Evolutionary conservation across 2,329 filamentous ascomycete genomes (phyloP).

Genomic region (Fusarium stilboides): DNA sequence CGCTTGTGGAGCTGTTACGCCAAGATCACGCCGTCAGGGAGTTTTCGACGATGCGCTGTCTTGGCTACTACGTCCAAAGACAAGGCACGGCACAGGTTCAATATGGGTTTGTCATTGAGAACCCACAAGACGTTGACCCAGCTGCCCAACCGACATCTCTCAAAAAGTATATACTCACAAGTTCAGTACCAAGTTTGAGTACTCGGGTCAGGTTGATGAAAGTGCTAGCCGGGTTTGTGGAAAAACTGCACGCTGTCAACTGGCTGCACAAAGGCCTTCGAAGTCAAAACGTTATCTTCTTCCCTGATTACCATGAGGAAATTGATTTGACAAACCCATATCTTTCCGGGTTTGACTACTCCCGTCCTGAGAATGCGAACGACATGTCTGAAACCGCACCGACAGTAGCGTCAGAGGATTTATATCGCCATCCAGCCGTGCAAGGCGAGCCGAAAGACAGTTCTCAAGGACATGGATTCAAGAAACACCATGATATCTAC

Average conservation of each 20-base stretch:
- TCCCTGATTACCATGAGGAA: neutral
- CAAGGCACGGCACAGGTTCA: too few relatives aligned
- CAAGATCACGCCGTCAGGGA: too few relatives aligned
- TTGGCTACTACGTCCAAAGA: too few relatives aligned
- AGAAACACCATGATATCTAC: constrained; percentile 17
- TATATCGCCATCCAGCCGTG: constrained; percentile 12
- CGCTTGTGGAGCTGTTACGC: too few relatives aligned
- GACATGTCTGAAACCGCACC: neutral
- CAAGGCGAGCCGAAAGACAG: constrained; percentile 4
- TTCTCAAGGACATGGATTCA: neutral
- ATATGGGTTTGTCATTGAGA: too few relatives aligned
- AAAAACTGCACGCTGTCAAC: constrained; percentile 10
- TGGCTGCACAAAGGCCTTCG: constrained; percentile 14
- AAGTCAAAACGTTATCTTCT: constrained; percentile 7
- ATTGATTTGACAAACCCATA: neutral
- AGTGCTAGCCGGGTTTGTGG: neutral
- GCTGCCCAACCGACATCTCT: too few relatives aligned
- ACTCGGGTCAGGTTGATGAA: constrained; percentile 3
- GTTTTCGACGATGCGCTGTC: too few relatives aligned
- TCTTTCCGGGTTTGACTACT: constrained; percentile 13
- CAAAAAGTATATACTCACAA: too few relatives aligned
- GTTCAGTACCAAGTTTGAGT: neutral
- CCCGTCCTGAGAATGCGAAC: neutral
- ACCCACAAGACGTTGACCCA: too few relatives aligned
- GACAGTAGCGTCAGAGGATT: neutral